Evolutionary conservation across 331 rosid genomes (phyloP).

Genomic region (Acacia concinna): DNA sequence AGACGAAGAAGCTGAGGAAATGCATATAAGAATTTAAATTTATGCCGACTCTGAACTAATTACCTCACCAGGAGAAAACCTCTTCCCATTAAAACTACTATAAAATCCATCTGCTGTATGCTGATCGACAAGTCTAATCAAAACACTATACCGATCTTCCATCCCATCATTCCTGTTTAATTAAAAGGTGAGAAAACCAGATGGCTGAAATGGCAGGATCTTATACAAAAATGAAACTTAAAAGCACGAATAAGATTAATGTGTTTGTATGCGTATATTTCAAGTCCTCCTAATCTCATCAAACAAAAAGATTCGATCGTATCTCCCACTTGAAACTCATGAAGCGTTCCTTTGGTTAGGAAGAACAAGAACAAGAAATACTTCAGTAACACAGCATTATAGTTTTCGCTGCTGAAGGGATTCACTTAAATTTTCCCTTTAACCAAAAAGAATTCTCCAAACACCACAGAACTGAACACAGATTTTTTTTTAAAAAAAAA

Average conservation of each 20-base stretch:
- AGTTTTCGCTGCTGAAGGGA: background rate
- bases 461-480: background rate
- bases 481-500: too few species aligned
- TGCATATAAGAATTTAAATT: background rate
- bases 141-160: constrained; percentile 86
- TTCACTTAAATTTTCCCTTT: too few species aligned
- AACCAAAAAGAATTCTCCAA: background rate
- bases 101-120: constrained; percentile 56
- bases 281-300: background rate
- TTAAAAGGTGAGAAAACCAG: background rate
- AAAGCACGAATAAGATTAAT: background rate
- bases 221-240: background rate
- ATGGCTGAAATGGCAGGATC: background rate
- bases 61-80: constrained; percentile 80
- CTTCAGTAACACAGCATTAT: background rate
- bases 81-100: constrained; percentile 65
- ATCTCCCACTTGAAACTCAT: background rate
- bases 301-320: background rate
- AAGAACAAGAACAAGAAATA: background rate
- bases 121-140: constrained; percentile 59
- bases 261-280: background rate
- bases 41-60: constrained; percentile 13
- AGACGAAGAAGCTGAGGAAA: background rate
- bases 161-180: constrained; percentile 64
- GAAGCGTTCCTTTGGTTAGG: background rate